Base-by-base conservation (phyloP, 352 stramenopile genomes). In the Globisporangium canariense region DNA sequence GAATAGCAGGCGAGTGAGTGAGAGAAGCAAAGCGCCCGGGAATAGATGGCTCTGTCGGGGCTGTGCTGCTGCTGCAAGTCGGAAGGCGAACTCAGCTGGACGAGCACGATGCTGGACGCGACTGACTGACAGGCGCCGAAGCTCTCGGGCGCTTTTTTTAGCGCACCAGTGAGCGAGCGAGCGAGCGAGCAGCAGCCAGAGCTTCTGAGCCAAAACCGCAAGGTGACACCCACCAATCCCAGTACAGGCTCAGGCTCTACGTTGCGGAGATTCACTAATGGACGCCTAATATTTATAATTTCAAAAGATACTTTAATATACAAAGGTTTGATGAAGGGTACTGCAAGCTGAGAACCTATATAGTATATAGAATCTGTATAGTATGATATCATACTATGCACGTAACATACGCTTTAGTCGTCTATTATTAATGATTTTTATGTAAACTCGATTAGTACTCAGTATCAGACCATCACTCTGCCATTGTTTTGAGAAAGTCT, bases 141-240 rank as follows among this genome's bases (percentile, higher is more conserved):
- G 43, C 41, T 22, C 43, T 20, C 16, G 43, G 16, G 43, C 43
- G 16, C 43, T 49, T 49, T 49, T 49, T 49, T 49, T 49, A 49
- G 43, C 43, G 43, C 43, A 49, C 25, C 25, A 28, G 25, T 28
- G 11, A 8, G 32, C 32, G n/a, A 11, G 0, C 43, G 16, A 22
- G 18, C 43, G 43, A n/a, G 7, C 43, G 43, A n/a, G 7, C 43
- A 16, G 43, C 43, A 20, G 43, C 16, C 14, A 47, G 41, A 22
- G 41, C 41, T 49, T 49, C n/a, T 49, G 5, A 22, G 16, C 18
- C 43, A 20, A 49, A 49, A 4, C 30, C n/a, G 22, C 1, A 6
- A 41, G 28, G 54, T 60, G 54, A 49, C 34, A 60, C 54, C 54
- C 54, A 60, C 54, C 54, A 60, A 50, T 60, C 54, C 32, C 11